phyloP scores from a whole-genome alignment of 2,329 filamentous ascomycete species.

The Plectosphaerella sp. region DNA sequence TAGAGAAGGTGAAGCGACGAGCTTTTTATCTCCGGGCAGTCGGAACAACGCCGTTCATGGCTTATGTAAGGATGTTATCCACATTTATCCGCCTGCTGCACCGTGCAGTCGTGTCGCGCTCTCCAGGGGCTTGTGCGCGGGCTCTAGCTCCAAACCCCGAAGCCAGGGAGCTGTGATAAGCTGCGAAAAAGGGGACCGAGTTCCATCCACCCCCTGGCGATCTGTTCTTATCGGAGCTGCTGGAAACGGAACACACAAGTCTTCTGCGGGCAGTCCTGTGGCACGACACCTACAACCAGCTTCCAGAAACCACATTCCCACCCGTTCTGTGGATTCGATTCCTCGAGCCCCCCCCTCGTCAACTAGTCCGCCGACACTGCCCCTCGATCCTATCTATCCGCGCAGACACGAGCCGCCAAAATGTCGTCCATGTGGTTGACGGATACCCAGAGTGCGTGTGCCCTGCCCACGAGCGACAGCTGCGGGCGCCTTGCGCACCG shows the following conservation, averaged over 20 bases:
- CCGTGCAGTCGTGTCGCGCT: background rate
- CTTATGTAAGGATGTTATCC: no score
- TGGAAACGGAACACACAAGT: background rate
- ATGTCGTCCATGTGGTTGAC: conserved; percentile 96
- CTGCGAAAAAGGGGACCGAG: conserved; percentile 1
- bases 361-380: no score
- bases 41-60: no score
- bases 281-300: background rate
- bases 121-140: conserved; percentile 2
- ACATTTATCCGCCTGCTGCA: background rate
- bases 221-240: conserved; percentile 11
- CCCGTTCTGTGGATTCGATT: no score
- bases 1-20: no score
- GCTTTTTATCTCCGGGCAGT: no score
- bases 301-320: background rate
- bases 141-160: background rate
- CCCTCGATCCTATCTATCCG: background rate
- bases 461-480: background rate
- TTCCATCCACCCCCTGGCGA: conserved; percentile 7
- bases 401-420: conserved; percentile 19
- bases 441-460: conserved; percentile 81
- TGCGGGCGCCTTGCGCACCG: conserved; percentile 40
- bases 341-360: background rate
- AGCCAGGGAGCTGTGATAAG: conserved; percentile 7
- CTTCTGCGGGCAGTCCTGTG: background rate